A percentile compares a stretch with the other conserved stretches of the same genome.
Evolutionary conservation across 495 filamentous ascomycete species (phyloP).

Genomic region (Hyaloscypha bicolor): DNA sequence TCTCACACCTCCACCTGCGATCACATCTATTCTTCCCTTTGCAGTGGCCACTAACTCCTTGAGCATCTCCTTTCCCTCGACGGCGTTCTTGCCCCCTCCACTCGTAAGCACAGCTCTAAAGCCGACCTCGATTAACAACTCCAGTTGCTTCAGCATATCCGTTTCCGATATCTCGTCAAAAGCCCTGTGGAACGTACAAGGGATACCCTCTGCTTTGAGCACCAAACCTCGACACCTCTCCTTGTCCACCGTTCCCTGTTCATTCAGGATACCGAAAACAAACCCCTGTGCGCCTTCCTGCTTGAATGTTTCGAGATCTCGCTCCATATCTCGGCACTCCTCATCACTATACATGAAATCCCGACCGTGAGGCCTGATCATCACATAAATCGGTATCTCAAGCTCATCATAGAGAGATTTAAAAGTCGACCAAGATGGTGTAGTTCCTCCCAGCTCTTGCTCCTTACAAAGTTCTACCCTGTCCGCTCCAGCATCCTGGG

Average conservation of each 20-base stretch:
- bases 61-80: constrained; percentile 39
- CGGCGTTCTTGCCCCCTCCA: constrained; percentile 45
- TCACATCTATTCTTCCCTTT: constrained; percentile 24
- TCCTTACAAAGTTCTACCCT: constrained; percentile 49
- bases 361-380: constrained; percentile 50
- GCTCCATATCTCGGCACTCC: constrained; percentile 47
- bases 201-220: constrained; percentile 38
- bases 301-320: constrained; percentile 39
- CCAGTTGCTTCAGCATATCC: constrained; percentile 35
- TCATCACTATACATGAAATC: constrained; percentile 43
- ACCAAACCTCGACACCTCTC: constrained; percentile 43
- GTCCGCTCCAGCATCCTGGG: constrained; percentile 44
- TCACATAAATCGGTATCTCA: constrained; percentile 48
- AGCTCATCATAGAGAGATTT: constrained; percentile 31
- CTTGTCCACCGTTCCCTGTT: constrained; percentile 38
- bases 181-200: constrained; percentile 58
- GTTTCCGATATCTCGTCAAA: constrained; percentile 46
- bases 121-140: constrained; percentile 42
- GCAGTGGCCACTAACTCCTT: constrained; percentile 23
- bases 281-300: constrained; percentile 46
- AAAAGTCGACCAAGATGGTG: constrained; percentile 19
- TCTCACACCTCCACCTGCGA: constrained; percentile 38
- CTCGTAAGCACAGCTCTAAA: constrained; percentile 51
- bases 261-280: constrained; percentile 50
- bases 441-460: constrained; percentile 18